A percentile compares a stretch with the other conserved stretches of the same genome.
These are phyloP conservation scores for Pinus tabuliformis DNA, from an alignment of 75 land plant species.

Conservation along the genomic window DNA sequence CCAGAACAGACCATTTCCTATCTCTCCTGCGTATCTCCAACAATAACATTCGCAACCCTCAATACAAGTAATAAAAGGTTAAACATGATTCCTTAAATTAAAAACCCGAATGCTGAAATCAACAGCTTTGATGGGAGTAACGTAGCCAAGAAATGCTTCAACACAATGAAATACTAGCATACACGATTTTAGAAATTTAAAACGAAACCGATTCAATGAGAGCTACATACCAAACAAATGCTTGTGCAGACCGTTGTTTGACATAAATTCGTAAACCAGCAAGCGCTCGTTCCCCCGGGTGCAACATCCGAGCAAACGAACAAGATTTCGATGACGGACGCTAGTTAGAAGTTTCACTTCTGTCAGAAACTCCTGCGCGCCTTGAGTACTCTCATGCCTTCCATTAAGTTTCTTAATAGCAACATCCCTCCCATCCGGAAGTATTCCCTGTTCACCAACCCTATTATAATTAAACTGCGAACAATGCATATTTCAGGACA, in stretches of 20 bases:
- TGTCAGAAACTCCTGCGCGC: constrained; percentile 10
- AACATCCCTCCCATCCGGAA: constrained; percentile 1
- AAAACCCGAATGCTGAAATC: too few species aligned
- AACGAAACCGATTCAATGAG: too few species aligned
- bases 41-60: too few species aligned
- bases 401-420: constrained; percentile 12
- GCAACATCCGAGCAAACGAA: constrained; percentile 21
- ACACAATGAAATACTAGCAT: too few species aligned
- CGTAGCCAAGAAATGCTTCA: too few species aligned
- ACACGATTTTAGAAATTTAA: too few species aligned
- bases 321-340: constrained; percentile 18
- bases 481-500: too few species aligned
- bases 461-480: background rate
- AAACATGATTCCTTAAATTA: too few species aligned
- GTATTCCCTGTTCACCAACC: background rate
- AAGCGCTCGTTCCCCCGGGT: constrained; percentile 5
- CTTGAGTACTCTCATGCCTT: background rate
- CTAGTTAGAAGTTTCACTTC: constrained; percentile 14
- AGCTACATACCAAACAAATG: constrained; percentile 2
- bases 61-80: too few species aligned
- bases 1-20: background rate
- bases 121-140: too few species aligned
- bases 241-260: constrained; percentile 4
- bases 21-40: too few species aligned
- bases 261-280: constrained; percentile 19